Conservation (phyloP, 1,139 yeast species). For the Candida neerlandica region DNA sequence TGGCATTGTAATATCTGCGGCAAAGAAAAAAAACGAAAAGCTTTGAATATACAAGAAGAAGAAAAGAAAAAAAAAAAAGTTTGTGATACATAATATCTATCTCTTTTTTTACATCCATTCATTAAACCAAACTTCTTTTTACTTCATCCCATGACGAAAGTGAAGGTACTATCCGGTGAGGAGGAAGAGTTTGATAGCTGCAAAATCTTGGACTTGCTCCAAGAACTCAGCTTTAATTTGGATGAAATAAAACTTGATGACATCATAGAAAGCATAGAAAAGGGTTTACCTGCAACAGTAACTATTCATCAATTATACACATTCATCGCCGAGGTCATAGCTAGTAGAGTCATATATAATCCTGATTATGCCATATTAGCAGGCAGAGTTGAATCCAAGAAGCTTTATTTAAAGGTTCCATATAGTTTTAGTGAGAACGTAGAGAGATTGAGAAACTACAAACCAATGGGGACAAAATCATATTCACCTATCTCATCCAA, state of each 20-base stretch:
- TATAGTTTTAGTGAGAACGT: slow-evolving; percentile 39
- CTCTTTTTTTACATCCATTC: background rate
- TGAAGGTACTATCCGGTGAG: slow-evolving; percentile 10
- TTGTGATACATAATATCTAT: slow-evolving; percentile 1
- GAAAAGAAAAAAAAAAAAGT: background rate
- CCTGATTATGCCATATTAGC: slow-evolving; percentile 53
- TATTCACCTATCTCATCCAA: slow-evolving; percentile 25
- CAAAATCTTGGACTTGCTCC: slow-evolving; percentile 20
- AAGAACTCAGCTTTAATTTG: slow-evolving; percentile 21
- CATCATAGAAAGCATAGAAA: slow-evolving; percentile 23
- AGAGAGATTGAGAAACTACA: slow-evolving; percentile 21
- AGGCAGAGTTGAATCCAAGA: slow-evolving; percentile 43
- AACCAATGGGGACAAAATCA: slow-evolving; percentile 17
- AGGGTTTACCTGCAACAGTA: slow-evolving; percentile 38
- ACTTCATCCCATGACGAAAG: slow-evolving; percentile 1
- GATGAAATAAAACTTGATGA: slow-evolving; percentile 27
- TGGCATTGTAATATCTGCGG: slow-evolving; percentile 11
- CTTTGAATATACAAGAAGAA: background rate
- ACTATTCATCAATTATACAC: slow-evolving; percentile 35
- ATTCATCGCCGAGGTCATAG: slow-evolving; percentile 46
- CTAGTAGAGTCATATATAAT: slow-evolving; percentile 46
- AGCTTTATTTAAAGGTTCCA: slow-evolving; percentile 32
- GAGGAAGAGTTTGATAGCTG: slow-evolving; percentile 18
- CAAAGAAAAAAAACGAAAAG: slow-evolving; percentile 7
- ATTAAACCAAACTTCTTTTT: background rate